phyloP scores from a whole-genome alignment of 306 rosid species.

The Glycine tomentella region DNA sequence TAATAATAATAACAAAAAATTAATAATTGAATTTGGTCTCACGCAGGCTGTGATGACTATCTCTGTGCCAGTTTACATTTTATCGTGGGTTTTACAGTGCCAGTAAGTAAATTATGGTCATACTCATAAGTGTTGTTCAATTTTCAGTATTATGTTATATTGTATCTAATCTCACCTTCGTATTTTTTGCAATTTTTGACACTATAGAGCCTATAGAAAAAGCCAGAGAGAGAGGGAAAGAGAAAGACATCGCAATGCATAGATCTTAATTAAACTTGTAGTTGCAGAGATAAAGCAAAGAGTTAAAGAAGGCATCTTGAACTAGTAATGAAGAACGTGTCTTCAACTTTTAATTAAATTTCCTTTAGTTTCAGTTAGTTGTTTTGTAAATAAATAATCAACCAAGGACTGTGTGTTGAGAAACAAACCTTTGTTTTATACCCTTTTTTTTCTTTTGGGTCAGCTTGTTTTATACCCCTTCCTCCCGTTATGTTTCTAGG shows the following conservation, averaged over 20 bases:
- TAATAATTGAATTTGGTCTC: background rate
- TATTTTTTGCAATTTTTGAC: background rate
- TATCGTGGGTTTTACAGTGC: conserved; percentile 37
- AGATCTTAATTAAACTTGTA: background rate
- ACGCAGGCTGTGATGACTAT: conserved; percentile 20
- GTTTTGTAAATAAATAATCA: background rate
- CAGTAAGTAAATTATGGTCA: conserved; percentile 27
- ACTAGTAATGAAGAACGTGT: background rate
- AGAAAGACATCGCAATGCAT: background rate
- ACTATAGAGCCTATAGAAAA: background rate
- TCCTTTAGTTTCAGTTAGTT: no score
- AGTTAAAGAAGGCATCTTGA: background rate
- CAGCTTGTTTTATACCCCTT: background rate
- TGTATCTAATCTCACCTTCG: background rate
- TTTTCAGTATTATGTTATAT: background rate
- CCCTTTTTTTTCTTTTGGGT: no score
- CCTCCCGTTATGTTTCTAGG: background rate
- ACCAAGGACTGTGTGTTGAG: background rate
- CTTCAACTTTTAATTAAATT: no score
- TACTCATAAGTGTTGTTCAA: no score
- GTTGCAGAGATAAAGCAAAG: background rate
- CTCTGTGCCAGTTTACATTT: background rate
- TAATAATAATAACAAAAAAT: background rate
- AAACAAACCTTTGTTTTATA: background rate
- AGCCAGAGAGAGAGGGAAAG: background rate